Base-by-base conservation (phyloP, 2,329 filamentous ascomycete genomes). In the Mariannaea sp. region DNA sequence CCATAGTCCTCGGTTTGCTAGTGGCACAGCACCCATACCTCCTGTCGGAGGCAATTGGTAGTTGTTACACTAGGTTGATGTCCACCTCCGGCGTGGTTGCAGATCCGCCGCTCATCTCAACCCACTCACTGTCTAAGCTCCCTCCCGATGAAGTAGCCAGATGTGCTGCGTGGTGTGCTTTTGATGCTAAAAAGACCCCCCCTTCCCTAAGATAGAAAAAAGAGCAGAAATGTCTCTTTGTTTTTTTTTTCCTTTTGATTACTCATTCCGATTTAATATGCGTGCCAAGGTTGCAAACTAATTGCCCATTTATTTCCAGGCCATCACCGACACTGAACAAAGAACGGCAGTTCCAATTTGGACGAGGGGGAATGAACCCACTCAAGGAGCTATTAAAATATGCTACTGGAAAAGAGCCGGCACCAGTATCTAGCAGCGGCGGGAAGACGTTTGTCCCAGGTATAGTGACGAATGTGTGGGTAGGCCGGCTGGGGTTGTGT, bases 1-100 rank as follows among this genome's bases (percentile, higher is more conserved):
- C 56, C 77, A 74, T 47, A 78, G 78, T 55, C 74, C 78, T 3
- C 80, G 80, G 60, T 66, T 72, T 36, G 68, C 72, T 33, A 67
- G 70, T 40, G 65, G 72, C 36, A 65, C 61, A 44, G 22, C 8
- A 8, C 75, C 78, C 33, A 71, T 76, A 7, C 64, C 69, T 54
- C 65, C 63, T 40, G 43, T 60, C 47, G 62, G 55, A 55, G 42
- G 56, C 24, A 42, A 50, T 30, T 45, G 44, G 30, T 55, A 50
- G 43, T 51, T 47, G 55, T 38, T 8, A 24, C 22, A 24, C 22
- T 8, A 24, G 36, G 16, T 20, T n/a, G 19, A 24, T 38, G 12
- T 20, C 14, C 27, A 29, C 27, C 14, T 38, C 41, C n/a, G n/a
- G 22, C 27, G 27, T n/a, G 19, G 26, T 32, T 8, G 22, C 17